Percentiles rank a stretch among this genome's conserved stretches.
Evolutionary conservation across 768 basidiomycete species (phyloP).

Genomic region (Trametes sanguinea): DNA sequence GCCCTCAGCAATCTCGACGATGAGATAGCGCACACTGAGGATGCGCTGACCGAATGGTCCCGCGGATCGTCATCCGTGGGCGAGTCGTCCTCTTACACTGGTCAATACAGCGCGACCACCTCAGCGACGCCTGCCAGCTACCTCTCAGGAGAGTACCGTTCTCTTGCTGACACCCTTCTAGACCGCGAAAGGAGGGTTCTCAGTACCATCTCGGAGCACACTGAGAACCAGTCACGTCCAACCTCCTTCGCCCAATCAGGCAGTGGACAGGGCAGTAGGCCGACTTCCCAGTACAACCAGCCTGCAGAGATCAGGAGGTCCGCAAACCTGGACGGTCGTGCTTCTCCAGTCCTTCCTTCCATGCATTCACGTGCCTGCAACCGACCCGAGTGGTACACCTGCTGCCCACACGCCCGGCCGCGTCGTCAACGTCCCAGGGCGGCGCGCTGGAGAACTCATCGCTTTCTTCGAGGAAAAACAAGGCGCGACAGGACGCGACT

Average conservation of each 20-base stretch:
- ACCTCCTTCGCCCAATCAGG: slow-evolving; percentile 38
- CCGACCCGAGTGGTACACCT: slow-evolving; percentile 52
- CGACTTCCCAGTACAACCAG: slow-evolving; percentile 42
- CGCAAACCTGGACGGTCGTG: slow-evolving; percentile 39
- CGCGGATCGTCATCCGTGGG: slow-evolving; percentile 35
- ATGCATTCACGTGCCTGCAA: slow-evolving; percentile 57
- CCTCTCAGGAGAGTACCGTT: slow-evolving; percentile 26
- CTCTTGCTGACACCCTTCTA: slow-evolving; percentile 43
- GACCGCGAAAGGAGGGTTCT: slow-evolving; percentile 52
- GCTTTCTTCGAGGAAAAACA: slow-evolving; percentile 70
- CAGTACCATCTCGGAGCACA: slow-evolving; percentile 78
- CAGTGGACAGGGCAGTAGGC: slow-evolving; percentile 36
- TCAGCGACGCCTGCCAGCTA: slow-evolving; percentile 39
- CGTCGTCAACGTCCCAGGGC: slow-evolving; percentile 36
- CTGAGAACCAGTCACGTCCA: slow-evolving; percentile 70
- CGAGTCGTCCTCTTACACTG: slow-evolving; percentile 23
- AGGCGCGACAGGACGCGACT: slow-evolving; percentile 33
- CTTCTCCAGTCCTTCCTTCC: slow-evolving; percentile 35
- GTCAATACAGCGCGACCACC: slow-evolving; percentile 20
- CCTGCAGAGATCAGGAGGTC: slow-evolving; percentile 52
- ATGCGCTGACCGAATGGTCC: slow-evolving; percentile 66
- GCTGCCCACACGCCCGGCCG: slow-evolving; percentile 37
- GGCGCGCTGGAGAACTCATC: slow-evolving; percentile 67
- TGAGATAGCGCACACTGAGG: slow-evolving; percentile 65
- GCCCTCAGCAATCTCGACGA: slow-evolving; percentile 66